Evolutionary conservation across 441 rosid species (phyloP), one percentile per base, ranked within the genome.

Genomic region (Metrosideros polymorpha): DNA sequence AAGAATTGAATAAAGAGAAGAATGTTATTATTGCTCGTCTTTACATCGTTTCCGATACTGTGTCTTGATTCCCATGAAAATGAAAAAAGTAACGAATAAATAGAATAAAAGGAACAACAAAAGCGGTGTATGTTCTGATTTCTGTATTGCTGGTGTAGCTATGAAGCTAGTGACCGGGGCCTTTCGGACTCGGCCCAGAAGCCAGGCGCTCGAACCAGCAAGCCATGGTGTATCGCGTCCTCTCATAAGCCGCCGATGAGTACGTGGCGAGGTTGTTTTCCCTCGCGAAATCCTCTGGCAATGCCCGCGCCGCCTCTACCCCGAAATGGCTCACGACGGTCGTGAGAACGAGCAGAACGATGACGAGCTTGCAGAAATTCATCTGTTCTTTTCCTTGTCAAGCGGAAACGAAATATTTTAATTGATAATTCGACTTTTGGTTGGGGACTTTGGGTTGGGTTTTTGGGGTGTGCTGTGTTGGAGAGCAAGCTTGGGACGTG

Each of bases 151-250:
- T 22, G 79, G 79, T 6, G 22, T 12, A 1, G 49, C 42, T 0
- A 53, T 14, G 79, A 59, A 84, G 54, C 79, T 59, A 85, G 59
- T 85, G 87, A 22, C 87, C 87, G 45, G 87, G 87, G 27, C 87
- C 87, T 27, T 0, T 53, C 22, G 87, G 84, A 56, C 87, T 85
- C 6, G 87, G 87, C 32, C 87, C 87, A 12, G 87, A 85, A 39
- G 87, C 75, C 54, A 82, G 57, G 19, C 85, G 77, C 49, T 82
- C 77, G 39, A 82, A 53, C 87, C 87, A 86, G 79, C 56, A 15
- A 45, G 84, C 32, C 87, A 86, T 32, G 49, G 85, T 82, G 84
- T 6, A 47, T 24, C 51, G 82, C 0, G 75, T 59, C 13, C 3
- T 79, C 57, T 86, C 82, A 15, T 82, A 86, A 9, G 85, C 87